A percentile compares a stretch with the other conserved stretches of the same genome.
These are phyloP conservation scores for Penicillium paxilli DNA, from an alignment of 495 filamentous ascomycete species.

Conservation along the genomic window DNA sequence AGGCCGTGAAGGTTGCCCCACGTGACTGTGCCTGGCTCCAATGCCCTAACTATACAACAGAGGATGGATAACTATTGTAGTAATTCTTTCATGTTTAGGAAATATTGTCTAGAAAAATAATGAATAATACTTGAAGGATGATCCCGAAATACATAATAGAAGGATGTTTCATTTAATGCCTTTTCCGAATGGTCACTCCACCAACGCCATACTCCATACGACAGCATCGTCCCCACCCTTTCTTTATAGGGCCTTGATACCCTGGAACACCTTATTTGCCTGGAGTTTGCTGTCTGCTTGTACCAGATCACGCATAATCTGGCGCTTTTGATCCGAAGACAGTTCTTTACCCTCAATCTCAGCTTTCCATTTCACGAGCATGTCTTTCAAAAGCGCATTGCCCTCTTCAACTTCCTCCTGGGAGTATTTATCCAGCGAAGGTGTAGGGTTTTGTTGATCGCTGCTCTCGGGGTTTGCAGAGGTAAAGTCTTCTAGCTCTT, in stretches of 20 bases:
- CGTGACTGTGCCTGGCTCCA: constrained; percentile 21
- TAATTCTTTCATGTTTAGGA: not conserved
- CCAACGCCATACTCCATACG: constrained; percentile 16
- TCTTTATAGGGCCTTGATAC: constrained; percentile 76
- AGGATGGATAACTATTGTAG: not conserved
- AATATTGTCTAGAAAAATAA: not conserved
- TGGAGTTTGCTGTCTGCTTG: constrained; percentile 67
- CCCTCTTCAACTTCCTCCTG: constrained; percentile 91
- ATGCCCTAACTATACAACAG: not conserved
- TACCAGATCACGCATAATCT: constrained; percentile 77
- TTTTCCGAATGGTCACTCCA: constrained; percentile 2
- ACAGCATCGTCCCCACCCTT: not conserved
- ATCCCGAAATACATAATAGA: not conserved
- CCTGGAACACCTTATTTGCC: constrained; percentile 85
- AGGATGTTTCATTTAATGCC: not conserved
- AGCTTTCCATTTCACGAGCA: constrained; percentile 85
- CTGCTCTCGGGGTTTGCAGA: constrained; percentile 56
- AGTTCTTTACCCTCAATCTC: constrained; percentile 66
- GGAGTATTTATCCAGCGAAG: constrained; percentile 56
- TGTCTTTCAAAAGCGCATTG: constrained; percentile 79
- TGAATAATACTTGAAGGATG: not conserved
- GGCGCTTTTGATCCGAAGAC: constrained; percentile 75
- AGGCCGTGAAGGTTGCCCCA: constrained; percentile 16
- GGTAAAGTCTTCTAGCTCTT: constrained; percentile 96
- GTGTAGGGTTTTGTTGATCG: constrained; percentile 49